Conservation (phyloP, 176 grass and related monocot species). For the Eleusine indica region DNA sequence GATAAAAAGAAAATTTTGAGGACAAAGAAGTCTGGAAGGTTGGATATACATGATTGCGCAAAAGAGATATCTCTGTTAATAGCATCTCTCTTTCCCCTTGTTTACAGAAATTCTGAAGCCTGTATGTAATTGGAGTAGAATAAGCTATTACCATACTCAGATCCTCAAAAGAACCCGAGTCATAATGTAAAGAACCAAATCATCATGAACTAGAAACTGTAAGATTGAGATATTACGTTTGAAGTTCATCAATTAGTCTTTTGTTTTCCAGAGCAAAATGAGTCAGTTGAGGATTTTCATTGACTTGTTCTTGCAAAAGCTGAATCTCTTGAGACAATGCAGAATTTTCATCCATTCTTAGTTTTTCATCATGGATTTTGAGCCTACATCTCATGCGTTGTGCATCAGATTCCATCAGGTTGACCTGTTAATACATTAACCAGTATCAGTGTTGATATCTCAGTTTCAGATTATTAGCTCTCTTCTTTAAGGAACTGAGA, state of each 20-base stretch:
- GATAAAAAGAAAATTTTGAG: not conserved
- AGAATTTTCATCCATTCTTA: conserved; percentile 74
- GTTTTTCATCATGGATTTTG: conserved; percentile 61
- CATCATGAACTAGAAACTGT: not conserved
- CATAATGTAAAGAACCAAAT: conserved; percentile 25
- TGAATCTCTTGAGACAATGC: conserved; percentile 62
- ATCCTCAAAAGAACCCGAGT: conserved; percentile 24
- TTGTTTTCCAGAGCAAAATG: conserved; percentile 90
- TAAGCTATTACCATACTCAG: conserved; percentile 38
- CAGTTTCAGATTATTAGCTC: not conserved
- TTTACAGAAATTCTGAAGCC: conserved; percentile 65
- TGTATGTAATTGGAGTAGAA: conserved; percentile 39
- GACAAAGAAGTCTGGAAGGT: conserved; percentile 27
- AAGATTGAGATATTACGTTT: conserved; percentile 52
- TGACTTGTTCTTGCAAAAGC: conserved; percentile 59
- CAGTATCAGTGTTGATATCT: conserved; percentile 1
- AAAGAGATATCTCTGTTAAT: conserved; percentile 69
- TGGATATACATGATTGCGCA: conserved; percentile 71
- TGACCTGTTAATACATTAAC: conserved; percentile 51
- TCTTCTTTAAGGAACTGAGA: conserved; percentile 7
- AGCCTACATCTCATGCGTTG: conserved; percentile 51
- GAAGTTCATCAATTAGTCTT: conserved; percentile 78
- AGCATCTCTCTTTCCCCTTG: conserved; percentile 73
- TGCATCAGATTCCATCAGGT: conserved; percentile 70
- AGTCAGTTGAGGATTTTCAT: conserved; percentile 67